A percentile compares a stretch with the other conserved stretches of the same genome.
Conservation (phyloP, 495 filamentous ascomycete species). For the Lineolata rhizophorae region DNA sequence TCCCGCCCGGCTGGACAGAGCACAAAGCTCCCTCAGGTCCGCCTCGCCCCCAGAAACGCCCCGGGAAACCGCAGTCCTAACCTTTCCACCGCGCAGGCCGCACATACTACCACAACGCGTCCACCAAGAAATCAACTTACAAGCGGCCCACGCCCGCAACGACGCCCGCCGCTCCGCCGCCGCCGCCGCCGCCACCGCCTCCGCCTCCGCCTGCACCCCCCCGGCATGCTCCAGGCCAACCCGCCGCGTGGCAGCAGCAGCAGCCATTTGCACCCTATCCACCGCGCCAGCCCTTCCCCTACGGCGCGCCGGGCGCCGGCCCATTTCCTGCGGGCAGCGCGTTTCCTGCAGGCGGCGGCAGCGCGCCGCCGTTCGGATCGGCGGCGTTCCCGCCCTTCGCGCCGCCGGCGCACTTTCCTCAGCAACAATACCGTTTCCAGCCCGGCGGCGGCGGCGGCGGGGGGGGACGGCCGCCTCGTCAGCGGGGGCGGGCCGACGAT, state of each 20-base stretch:
- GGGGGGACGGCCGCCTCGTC: too few species aligned
- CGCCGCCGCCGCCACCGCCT: too few species aligned
- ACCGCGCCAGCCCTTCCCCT: not conserved
- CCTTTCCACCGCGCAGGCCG: constrained; percentile 38
- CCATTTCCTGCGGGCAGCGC: too few species aligned
- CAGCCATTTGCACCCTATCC: too few species aligned
- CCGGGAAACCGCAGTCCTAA: not conserved
- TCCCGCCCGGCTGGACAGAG: constrained; percentile 74
- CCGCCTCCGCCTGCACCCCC: too few species aligned
- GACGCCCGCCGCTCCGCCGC: too few species aligned
- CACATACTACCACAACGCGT: constrained; percentile 71
- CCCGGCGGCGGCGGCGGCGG: constrained; percentile 4
- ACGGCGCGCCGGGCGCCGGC: not conserved
- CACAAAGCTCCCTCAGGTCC: constrained; percentile 71
- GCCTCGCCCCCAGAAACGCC: constrained; percentile 6
- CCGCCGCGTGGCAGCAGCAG: not conserved
- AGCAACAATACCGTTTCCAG: not conserved
- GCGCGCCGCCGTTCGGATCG: constrained; percentile 2
- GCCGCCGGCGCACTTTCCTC: too few species aligned
- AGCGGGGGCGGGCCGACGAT: too few species aligned
- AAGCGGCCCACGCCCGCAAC: constrained; percentile 47
- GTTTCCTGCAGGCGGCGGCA: not conserved
- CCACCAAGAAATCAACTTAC: constrained; percentile 76
- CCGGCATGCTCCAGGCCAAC: too few species aligned
- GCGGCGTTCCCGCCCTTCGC: constrained; percentile 3